Conservation (phyloP, 306 rosid species). For the Lagenaria siceraria region DNA sequence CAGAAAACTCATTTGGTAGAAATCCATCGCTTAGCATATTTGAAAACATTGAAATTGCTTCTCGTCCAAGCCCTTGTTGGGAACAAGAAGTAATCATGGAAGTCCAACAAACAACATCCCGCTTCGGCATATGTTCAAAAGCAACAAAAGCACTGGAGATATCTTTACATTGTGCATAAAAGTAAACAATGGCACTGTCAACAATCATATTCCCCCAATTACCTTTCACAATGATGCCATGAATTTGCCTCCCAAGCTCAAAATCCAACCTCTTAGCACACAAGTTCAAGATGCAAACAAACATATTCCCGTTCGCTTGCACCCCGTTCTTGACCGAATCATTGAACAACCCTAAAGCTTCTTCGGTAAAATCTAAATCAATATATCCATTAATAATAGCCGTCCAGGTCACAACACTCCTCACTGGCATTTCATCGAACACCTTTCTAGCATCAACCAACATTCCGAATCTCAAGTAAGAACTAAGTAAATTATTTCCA, state of each 20-base stretch:
- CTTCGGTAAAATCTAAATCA: conserved; percentile 39
- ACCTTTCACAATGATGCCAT: conserved; percentile 54
- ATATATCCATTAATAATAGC: conserved; percentile 70
- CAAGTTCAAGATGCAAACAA: conserved; percentile 65
- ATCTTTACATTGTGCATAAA: conserved; percentile 61
- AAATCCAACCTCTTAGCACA: conserved; percentile 46
- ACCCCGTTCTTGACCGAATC: conserved; percentile 34
- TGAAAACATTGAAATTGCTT: conserved; percentile 42
- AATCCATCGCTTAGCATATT: conserved; percentile 51
- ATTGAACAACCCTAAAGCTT: conserved; percentile 47
- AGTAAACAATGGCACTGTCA: conserved; percentile 48
- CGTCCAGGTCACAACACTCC: conserved; percentile 75
- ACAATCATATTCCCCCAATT: conserved; percentile 57
- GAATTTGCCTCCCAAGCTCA: conserved; percentile 63
- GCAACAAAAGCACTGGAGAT: conserved; percentile 40
- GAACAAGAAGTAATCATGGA: conserved; percentile 83
- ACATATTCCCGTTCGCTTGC: conserved; percentile 53
- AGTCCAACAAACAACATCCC: conserved; percentile 80
- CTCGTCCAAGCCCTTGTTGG: conserved; percentile 55
- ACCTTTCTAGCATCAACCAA: conserved; percentile 46
- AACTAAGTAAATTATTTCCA: conserved; percentile 60
- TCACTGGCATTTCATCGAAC: conserved; percentile 54
- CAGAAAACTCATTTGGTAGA: conserved; percentile 67
- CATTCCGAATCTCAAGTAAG: conserved; percentile 41
- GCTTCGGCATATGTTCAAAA: conserved; percentile 47